Percentiles rank a stretch among this genome's conserved stretches.
Evolutionary conservation across 345 rosid genomes (phyloP).

Genomic region (Clausena lansium): DNA sequence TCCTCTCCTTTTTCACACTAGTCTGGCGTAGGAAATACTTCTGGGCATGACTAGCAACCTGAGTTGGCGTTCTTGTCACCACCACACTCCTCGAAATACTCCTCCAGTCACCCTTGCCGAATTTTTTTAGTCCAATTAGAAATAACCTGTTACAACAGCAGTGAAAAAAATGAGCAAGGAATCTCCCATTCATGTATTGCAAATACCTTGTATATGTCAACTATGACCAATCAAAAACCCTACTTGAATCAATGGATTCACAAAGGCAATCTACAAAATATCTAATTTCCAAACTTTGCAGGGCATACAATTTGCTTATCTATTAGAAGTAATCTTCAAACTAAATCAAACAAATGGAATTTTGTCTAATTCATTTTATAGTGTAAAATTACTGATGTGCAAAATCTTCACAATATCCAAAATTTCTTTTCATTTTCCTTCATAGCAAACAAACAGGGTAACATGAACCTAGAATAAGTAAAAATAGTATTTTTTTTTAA

Average conservation of each 20-base stretch:
- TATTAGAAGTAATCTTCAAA: neutral
- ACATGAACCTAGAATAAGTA: neutral
- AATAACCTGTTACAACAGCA: constrained; percentile 46
- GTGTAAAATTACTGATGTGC: no score
- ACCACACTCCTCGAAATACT: constrained; percentile 86
- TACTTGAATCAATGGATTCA: neutral
- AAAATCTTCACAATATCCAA: no score
- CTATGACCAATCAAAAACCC: neutral
- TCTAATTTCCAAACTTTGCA: no score
- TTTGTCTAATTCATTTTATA: no score
- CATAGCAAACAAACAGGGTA: no score
- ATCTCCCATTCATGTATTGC: no score
- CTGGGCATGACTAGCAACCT: constrained; percentile 95
- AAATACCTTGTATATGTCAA: no score
- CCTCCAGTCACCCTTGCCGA: constrained; percentile 89
- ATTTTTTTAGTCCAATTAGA: constrained; percentile 56
- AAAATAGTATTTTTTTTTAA: no score
- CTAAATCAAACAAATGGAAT: neutral
- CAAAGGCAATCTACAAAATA: neutral
- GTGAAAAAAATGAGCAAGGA: no score
- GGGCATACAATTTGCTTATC: no score
- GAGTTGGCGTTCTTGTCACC: constrained; percentile 79
- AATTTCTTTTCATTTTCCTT: no score
- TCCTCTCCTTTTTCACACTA: constrained; percentile 69
- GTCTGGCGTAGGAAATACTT: constrained; percentile 76